Conservation (phyloP, 495 filamentous ascomycete genomes). For the Podospora didyma region DNA sequence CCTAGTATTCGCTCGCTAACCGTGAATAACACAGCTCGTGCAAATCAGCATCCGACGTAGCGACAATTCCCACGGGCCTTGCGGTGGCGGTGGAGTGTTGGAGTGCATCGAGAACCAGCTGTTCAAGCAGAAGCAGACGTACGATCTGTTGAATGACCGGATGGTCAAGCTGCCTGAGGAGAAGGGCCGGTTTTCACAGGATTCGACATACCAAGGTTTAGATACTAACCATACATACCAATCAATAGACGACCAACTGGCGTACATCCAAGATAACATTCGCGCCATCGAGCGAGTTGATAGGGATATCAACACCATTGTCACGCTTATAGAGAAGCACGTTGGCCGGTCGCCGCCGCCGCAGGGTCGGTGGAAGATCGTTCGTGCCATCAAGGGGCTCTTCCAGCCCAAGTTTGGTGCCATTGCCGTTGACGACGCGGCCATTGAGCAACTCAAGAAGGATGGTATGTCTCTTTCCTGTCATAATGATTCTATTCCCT, state of each 20-base stretch:
- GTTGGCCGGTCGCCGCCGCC: conserved; percentile 7
- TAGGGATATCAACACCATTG: conserved; percentile 3
- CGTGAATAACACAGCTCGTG: background rate
- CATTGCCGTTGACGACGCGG: conserved; percentile 3
- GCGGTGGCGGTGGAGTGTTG: conserved; percentile 4
- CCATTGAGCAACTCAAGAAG: conserved; percentile 9
- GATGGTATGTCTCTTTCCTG: conserved; percentile 1
- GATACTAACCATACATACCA: too few species aligned
- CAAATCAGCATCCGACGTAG: background rate
- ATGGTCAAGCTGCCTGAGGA: background rate
- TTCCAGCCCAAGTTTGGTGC: background rate
- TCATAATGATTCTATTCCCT: too few species aligned
- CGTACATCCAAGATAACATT: background rate
- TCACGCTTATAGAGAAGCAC: conserved; percentile 3
- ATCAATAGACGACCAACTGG: background rate
- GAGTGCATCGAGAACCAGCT: conserved; percentile 13
- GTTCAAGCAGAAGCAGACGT: conserved; percentile 8
- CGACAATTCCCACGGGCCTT: conserved; percentile 3
- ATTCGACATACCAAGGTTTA: too few species aligned
- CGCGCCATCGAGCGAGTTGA: conserved; percentile 1
- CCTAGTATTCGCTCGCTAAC: background rate
- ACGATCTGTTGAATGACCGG: background rate
- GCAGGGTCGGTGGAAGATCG: background rate
- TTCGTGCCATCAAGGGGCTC: conserved; percentile 2
- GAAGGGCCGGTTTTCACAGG: too few species aligned